Conservation (phyloP, 768 basidiomycete genomes). For the Gloeostereum incarnatum region DNA sequence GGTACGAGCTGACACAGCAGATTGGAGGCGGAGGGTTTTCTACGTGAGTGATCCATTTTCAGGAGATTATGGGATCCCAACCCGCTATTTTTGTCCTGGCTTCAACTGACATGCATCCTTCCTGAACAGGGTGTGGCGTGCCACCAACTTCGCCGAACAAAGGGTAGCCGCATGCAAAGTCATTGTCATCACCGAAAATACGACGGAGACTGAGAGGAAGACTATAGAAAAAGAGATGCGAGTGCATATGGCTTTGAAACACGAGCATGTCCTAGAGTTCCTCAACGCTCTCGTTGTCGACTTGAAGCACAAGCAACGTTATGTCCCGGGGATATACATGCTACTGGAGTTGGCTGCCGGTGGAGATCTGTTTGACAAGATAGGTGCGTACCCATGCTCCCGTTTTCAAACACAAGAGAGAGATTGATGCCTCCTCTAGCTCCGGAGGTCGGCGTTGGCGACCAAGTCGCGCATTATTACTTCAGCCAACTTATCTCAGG, state of each 20-base stretch:
- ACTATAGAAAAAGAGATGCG: constrained; percentile 87
- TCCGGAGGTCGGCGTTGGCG: constrained; percentile 80
- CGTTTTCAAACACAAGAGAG: background rate
- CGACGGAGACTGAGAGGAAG: constrained; percentile 65
- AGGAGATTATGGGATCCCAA: background rate
- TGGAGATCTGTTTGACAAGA: constrained; percentile 98
- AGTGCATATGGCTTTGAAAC: constrained; percentile 74
- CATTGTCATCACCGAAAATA: constrained; percentile 51
- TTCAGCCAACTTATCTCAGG: constrained; percentile 82
- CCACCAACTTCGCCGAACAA: constrained; percentile 57
- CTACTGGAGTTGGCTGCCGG: constrained; percentile 87
- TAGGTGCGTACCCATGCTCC: constrained; percentile 47
- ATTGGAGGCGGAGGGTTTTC: constrained; percentile 89
- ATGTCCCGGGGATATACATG: constrained; percentile 84
- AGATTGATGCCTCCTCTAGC: constrained; percentile 33
- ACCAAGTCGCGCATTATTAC: constrained; percentile 85
- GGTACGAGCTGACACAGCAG: constrained; percentile 62
- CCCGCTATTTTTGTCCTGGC: background rate
- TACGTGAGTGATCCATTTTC: constrained; percentile 36
- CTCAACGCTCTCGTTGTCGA: constrained; percentile 73
- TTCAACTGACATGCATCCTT: background rate
- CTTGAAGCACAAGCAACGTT: constrained; percentile 40
- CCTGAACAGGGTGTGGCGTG: constrained; percentile 65
- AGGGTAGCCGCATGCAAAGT: constrained; percentile 85
- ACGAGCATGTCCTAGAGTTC: constrained; percentile 77